phyloP scores from a whole-genome alignment of 371 early-diverging fungal species.

The Ecytonucleospora hepatopenaei region DNA sequence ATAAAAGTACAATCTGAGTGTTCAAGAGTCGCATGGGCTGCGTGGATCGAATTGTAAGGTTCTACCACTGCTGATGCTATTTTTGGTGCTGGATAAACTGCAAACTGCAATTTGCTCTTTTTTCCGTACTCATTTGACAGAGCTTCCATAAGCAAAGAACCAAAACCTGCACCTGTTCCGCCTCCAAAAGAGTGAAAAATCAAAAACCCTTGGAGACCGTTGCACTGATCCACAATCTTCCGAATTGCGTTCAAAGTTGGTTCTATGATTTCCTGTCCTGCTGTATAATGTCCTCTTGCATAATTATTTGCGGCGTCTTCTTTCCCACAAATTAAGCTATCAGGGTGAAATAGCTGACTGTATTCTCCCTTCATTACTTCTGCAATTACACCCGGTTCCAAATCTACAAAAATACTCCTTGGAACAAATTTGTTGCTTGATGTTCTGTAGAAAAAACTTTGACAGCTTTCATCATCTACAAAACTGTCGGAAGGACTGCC shows the following conservation, averaged over 20 bases:
- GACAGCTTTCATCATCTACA: conserved; percentile 64
- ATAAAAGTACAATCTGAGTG: conserved; percentile 94
- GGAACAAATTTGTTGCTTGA: conserved; percentile 92
- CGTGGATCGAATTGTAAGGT: conserved; percentile 79
- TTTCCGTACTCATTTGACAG: conserved; percentile 89
- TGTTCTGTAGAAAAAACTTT: conserved; percentile 85
- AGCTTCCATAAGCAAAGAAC: conserved; percentile 85
- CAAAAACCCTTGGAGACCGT: conserved; percentile 61
- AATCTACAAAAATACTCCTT: conserved; percentile 86
- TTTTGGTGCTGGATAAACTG: conserved; percentile 94
- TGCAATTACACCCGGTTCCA: conserved; percentile 89
- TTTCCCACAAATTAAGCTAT: conserved; percentile 89
- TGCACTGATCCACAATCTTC: conserved; percentile 87
- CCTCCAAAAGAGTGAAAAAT: conserved; percentile 96
- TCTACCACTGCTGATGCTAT: conserved; percentile 91
- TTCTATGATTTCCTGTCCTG: conserved; percentile 92
- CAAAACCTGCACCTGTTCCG: conserved; percentile 95
- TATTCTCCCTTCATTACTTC: conserved; percentile 85
- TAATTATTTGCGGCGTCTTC: conserved; percentile 99
- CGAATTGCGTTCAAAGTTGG: conserved; percentile 82
- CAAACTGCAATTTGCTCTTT: conserved; percentile 92
- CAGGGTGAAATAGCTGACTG: conserved; percentile 90
- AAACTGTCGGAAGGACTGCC: conserved; percentile 59
- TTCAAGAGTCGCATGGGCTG: conserved; percentile 83
- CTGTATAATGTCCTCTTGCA: conserved; percentile 96